Conservation (phyloP, 371 early-diverging fungal genomes). For the Chytridium lagenaria region DNA sequence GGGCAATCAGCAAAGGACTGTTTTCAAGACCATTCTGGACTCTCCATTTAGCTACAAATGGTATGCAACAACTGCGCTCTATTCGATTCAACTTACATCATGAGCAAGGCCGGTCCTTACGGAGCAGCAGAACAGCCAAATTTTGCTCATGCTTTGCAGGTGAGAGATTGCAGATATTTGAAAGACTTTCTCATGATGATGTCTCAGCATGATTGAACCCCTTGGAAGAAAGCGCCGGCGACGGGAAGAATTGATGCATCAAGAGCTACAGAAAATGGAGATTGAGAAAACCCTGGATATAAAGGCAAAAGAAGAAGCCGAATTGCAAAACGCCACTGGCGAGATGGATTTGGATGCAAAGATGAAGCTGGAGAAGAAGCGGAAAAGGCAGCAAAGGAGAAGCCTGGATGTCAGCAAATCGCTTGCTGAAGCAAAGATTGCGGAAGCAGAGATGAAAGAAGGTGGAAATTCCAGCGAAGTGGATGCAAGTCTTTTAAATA, state of each 20-base stretch:
- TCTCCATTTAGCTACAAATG: slow-evolving; percentile 17
- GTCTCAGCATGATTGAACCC: neutral
- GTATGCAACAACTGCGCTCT: neutral
- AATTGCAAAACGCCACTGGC: neutral
- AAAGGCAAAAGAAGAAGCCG: slow-evolving; percentile 15
- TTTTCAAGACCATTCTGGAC: slow-evolving; percentile 5
- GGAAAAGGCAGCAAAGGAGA: neutral
- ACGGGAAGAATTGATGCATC: neutral
- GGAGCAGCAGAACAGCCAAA: neutral
- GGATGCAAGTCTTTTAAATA: neutral
- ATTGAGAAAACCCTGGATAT: slow-evolving; percentile 1
- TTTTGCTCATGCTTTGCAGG: slow-evolving; percentile 1
- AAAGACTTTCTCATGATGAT: neutral
- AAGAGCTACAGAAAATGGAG: neutral
- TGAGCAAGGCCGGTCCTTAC: slow-evolving; percentile 1
- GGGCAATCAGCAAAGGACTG: neutral
- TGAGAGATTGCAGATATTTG: neutral
- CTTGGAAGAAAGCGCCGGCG: neutral
- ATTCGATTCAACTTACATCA: neutral
- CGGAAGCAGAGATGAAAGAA: neutral
- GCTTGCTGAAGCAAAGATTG: neutral
- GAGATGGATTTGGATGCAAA: slow-evolving; percentile 6
- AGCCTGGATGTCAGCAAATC: neutral
- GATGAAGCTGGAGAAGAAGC: slow-evolving; percentile 14
- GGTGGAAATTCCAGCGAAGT: neutral